Evolutionary conservation across 768 basidiomycete species (phyloP), one percentile per base, ranked within the genome.

Genomic region (Termitomyces sp.): DNA sequence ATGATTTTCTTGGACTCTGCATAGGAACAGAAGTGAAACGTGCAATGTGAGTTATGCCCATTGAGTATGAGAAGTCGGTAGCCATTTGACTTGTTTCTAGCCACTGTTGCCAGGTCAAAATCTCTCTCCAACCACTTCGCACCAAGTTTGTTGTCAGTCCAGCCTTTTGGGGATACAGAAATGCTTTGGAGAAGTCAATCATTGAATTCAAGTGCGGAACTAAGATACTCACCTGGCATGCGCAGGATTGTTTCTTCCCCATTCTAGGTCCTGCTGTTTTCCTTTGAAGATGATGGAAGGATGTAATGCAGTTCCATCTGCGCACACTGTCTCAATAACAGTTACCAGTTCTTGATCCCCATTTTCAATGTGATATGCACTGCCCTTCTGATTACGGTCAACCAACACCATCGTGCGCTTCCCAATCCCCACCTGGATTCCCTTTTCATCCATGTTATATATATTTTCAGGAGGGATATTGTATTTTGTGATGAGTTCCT

Each of bases 301-400:
- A 15, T 54, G 64, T 5, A 79, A 52, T 9, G 67, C 67, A 2
- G 68, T 61, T 7, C 81, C 79, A 71, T 79, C 79, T 11, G 82
- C 76, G 55, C 74, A 78, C 5, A 80, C 65, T 55, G 72, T 70
- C 63, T 83, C 79, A 42, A 84, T 76, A 28, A 82, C 67, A 0
- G 81, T 83, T 15, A 83, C 75, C 1, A 81, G 71, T 63, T 84
- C 78, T 2, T 76, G 65, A 59, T 76, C 75, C 1, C 68, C 75
- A 11, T 39, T 15, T 39, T 39, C 38, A 39, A 39, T 39, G 13
- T 39, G 38, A 15, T 39, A 39, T 13, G 15, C 38, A 13, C 12
- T 15, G 8, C 38, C 38, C 15, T 39, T 39, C 38, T 39, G 38
- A 39, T 39, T 12, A 39, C 5, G 15, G 15, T 39, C 38, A 1